Conservation (phyloP, 139 green algal genomes). For the Coelastrella sp. region DNA sequence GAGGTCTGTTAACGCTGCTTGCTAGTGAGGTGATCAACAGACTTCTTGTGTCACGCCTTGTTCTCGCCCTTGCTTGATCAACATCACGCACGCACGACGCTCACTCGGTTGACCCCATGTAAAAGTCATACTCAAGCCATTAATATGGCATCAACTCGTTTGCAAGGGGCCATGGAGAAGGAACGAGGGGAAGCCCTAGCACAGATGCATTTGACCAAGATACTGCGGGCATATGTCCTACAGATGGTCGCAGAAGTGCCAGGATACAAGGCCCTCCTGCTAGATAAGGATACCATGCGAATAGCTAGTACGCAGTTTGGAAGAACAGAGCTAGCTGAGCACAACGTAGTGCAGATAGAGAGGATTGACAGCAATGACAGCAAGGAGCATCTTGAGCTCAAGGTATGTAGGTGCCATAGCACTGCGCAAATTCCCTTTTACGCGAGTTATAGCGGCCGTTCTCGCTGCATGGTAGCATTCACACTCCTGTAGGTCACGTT, state of each 20-base stretch:
- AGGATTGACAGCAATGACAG: constrained; percentile 69
- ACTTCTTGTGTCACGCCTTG: too few relatives aligned
- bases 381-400: constrained; percentile 86
- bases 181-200: constrained; percentile 57
- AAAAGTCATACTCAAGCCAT: not conserved
- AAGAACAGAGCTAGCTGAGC: constrained; percentile 92
- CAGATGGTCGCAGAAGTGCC: constrained; percentile 62
- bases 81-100: too few relatives aligned
- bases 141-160: not conserved
- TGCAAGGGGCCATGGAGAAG: constrained; percentile 22
- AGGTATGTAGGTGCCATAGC: constrained; percentile 59
- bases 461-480: not conserved
- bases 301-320: constrained; percentile 84
- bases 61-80: too few relatives aligned
- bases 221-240: constrained; percentile 67
- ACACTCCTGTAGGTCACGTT: not conserved
- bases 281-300: constrained; percentile 93
- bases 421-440: not conserved
- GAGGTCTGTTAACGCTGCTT: too few relatives aligned
- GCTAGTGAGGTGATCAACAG: too few relatives aligned
- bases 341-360: constrained; percentile 95
- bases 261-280: constrained; percentile 94
- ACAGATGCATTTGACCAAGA: constrained; percentile 71
- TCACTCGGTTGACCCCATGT: not conserved
- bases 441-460: not conserved